Base-by-base conservation (phyloP, 306 rosid species). In the Medicago lupulina region DNA sequence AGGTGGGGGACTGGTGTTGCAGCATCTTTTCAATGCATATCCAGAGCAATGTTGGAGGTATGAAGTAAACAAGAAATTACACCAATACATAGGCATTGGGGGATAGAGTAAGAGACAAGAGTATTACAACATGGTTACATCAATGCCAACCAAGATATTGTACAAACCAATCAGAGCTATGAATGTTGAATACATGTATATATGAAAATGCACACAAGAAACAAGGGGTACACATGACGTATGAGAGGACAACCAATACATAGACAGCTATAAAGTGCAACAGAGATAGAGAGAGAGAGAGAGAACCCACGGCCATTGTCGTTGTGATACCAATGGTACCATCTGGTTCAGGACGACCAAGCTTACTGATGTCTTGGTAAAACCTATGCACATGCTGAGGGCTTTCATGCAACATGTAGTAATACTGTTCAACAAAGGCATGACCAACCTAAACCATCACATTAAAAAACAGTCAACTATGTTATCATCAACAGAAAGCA, bases 371-470 rank as follows among this genome's bases (percentile, higher is more conserved):
- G 40, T 91, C 96, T 76, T 86, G 98, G 83, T 93, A 93, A 88
- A 93, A 93, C 68, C 90, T 87, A 76, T 93, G 90, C 40, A 90
- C 98, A 23, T 82, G 91, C 82, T 88, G 83, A 2, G 98, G 98
- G 49, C 92, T 91, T 66, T 89, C 90, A 68, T 89, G 88, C 85
- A 93, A 82, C 88, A 93, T 91, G 75, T 79, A 91, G 77, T 93
- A 93, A 77, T 89, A 93, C 67, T 91, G 98, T 62, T 85, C 90
- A 59, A 89, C 93, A 86, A 93, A 93, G n/a, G 97, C 98, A 76
- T 88, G 81, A 1, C 98, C 97, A 74, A 93, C 98, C 98, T 93
- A 76, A 3, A 78, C 50, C 53, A 38, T 64, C 19, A 28, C 61
- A 72, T 39, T 19, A 15, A 46, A 76, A 79, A 49, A 9, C 51